Conservation (phyloP, 495 filamentous ascomycete genomes). For the Usnea hakonensis region DNA sequence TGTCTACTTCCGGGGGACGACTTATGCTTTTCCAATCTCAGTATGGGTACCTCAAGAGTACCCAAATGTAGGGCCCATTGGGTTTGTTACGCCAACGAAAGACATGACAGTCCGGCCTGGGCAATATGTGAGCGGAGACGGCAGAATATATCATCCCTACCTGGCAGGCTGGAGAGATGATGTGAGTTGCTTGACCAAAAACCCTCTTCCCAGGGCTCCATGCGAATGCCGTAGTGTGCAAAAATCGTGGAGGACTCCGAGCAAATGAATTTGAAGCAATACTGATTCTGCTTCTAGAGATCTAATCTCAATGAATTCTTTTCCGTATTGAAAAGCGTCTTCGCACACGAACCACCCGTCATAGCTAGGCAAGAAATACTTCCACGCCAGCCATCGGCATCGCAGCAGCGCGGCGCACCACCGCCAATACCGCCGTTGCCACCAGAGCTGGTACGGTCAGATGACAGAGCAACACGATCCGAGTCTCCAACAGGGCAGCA, state of each 20-base stretch:
- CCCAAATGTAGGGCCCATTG: constrained; percentile 73
- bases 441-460: constrained; percentile 44
- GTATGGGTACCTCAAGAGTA: constrained; percentile 96
- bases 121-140: constrained; percentile 92
- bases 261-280: neutral
- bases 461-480: constrained; percentile 5
- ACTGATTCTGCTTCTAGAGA: constrained; percentile 48
- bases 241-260: neutral
- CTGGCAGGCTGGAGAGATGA: constrained; percentile 82
- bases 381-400: constrained; percentile 29
- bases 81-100: constrained; percentile 79
- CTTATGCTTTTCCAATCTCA: constrained; percentile 84
- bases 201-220: neutral
- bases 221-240: neutral
- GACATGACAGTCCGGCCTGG: constrained; percentile 86
- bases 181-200: constrained; percentile 48
- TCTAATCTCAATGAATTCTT: constrained; percentile 75
- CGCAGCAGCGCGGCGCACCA: constrained; percentile 42
- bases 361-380: constrained; percentile 59
- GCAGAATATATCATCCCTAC: constrained; percentile 92
- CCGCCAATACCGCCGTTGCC: constrained; percentile 67
- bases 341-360: constrained; percentile 90
- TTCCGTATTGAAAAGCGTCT: constrained; percentile 74
- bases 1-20: constrained; percentile 76
- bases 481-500: constrained; percentile 10